Evolutionary conservation across 2,329 filamentous ascomycete species (phyloP), one percentile per base, ranked within the genome.

Genomic region (Neofusicoccum cordaticola): DNA sequence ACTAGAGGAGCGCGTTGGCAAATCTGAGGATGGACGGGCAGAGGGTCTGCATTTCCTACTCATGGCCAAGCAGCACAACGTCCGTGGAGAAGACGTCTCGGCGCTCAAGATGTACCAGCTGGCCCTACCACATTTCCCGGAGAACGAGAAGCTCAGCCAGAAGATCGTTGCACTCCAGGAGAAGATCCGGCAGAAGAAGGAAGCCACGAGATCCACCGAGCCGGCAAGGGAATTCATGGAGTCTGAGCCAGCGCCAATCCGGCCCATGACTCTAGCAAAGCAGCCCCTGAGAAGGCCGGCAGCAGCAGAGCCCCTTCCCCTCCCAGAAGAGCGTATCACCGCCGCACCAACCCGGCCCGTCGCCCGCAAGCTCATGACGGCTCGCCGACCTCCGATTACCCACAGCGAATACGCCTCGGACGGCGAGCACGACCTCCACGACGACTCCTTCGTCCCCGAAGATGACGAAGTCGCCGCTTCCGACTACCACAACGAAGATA

Each of bases 1-100:
- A 0, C 83, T 98, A 3, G 94, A 98, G 77, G 86, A 89, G 69
- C 90, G 91, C n/a, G 90, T 98, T 34, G 90, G 94, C 65, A 82
- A 84, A 13, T 79, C 82, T 65, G 80, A 93, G 42, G 92, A 96
- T 70, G 82, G 84, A 31, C 87, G 90, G 62, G 89, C 91, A 0
- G 92, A 97, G 67, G 95, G 94, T 0, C 78, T 98, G 34, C 90
- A 92, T 11, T 92, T 90, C 71, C 79, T 98, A 39, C 83, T 97
- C n/a, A 92, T 95, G 84, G 94, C 92, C 1, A 91, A 95, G 69
- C 93, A 97, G 74, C 91, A 96, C 72, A 93, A 93, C 73, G 91
- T 92, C 61, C 85, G 87, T 3, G 92, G 92, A 1, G 91, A 97
- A 69, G 88, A 96, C 60, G 82, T 81, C 3, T 90, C 86, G 39